A percentile compares a stretch with the other conserved stretches of the same genome.
phyloP scores from a whole-genome alignment of 2,329 filamentous ascomycete genomes.

The Ophiognomonia clavigignenti-juglandacearum region DNA sequence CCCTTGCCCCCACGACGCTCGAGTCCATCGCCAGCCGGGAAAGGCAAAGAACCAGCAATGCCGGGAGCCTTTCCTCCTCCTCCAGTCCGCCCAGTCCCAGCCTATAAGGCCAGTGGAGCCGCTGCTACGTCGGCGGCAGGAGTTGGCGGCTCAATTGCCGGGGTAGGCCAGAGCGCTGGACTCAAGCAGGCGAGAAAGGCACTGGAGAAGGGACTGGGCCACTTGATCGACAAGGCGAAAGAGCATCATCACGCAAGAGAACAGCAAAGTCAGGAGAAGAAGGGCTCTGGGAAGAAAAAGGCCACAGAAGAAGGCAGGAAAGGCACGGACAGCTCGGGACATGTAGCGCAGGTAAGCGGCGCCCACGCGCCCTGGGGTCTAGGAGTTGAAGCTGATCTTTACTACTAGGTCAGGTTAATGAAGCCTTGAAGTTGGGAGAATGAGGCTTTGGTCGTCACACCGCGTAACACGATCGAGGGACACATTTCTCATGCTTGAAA shows the following conservation, averaged over 20 bases:
- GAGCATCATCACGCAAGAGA: conserved; percentile 12
- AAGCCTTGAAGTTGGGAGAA: no score
- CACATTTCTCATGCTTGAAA: no score
- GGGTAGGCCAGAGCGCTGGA: conserved; percentile 5
- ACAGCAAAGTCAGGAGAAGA: conserved; percentile 1
- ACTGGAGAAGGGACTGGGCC: conserved; percentile 9
- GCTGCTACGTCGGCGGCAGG: conserved; percentile 12
- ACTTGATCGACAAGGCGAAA: conserved; percentile 13
- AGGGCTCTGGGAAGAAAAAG: background rate
- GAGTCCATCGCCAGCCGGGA: background rate
- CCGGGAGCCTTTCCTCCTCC: conserved; percentile 10
- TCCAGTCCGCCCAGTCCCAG: background rate
- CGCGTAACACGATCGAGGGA: no score
- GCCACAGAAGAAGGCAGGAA: no score
- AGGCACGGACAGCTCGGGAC: background rate
- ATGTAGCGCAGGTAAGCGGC: background rate
- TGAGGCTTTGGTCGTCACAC: no score
- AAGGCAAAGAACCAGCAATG: conserved; percentile 8
- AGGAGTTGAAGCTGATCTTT: background rate
- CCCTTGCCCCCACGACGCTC: conserved; percentile 9
- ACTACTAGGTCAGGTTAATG: background rate
- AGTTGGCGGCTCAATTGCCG: conserved; percentile 9
- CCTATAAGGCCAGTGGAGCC: conserved; percentile 8
- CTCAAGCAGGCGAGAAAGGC: conserved; percentile 13
- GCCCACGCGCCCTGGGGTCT: background rate